Conservation (phyloP, 2,329 filamentous ascomycete species). For the Bipolaris gigantea region DNA sequence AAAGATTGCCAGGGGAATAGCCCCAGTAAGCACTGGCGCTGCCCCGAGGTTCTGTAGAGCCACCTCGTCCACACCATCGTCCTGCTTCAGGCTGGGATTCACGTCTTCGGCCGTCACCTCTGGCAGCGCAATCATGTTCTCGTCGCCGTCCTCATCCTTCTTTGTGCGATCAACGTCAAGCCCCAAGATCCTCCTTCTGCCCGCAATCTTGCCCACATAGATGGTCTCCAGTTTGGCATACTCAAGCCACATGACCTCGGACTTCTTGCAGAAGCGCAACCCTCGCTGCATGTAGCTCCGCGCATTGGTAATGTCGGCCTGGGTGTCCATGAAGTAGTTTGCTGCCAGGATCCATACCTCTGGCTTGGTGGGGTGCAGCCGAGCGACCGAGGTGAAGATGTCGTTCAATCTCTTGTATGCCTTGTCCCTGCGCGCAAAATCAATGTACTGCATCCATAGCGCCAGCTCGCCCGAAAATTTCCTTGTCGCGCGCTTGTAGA, state of each 20-base stretch:
- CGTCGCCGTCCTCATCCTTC: conserved; percentile 51
- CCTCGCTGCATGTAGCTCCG: conserved; percentile 86
- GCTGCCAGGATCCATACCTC: conserved; percentile 85
- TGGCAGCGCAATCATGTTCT: conserved; percentile 58
- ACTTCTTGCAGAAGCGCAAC: conserved; percentile 81
- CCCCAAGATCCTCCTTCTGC: conserved; percentile 68
- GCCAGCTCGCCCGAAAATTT: conserved; percentile 80
- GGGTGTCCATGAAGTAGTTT: conserved; percentile 72
- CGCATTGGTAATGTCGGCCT: conserved; percentile 85
- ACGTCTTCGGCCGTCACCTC: conserved; percentile 65
- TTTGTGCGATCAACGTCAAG: conserved; percentile 54
- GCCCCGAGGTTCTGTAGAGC: conserved; percentile 65
- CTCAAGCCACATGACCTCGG: conserved; percentile 78
- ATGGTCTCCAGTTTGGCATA: conserved; percentile 92
- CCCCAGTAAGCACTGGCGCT: conserved; percentile 86
- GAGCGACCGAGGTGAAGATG: conserved; percentile 68
- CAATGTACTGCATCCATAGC: conserved; percentile 89
- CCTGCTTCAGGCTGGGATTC: conserved; percentile 56
- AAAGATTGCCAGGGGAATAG: conserved; percentile 90
- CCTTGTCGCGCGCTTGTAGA: conserved; percentile 82
- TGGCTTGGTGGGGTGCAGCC: conserved; percentile 81
- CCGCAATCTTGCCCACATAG: conserved; percentile 80
- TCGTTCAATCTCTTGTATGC: conserved; percentile 63
- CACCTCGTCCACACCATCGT: conserved; percentile 54
- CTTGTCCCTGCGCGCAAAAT: conserved; percentile 71